phyloP scores from a whole-genome alignment of 1,284 basidiomycete genomes.

The Marasmius fiardii region DNA sequence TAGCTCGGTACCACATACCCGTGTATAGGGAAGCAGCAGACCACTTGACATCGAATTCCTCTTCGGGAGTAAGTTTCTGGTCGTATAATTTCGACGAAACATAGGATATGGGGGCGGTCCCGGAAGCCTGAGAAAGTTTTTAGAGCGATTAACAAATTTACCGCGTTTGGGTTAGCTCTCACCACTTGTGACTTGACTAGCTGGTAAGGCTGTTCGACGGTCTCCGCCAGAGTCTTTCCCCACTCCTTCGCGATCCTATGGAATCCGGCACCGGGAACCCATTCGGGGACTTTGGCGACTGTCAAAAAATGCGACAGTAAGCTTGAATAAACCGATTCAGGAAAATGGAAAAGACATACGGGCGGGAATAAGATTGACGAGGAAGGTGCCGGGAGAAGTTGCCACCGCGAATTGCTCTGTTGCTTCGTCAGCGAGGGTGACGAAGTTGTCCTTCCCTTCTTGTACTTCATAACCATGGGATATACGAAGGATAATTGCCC shows the following conservation, averaged over 20 bases:
- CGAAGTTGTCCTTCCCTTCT: constrained; percentile 24
- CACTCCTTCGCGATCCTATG: constrained; percentile 16
- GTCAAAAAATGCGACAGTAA: not conserved
- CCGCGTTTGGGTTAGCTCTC: not conserved
- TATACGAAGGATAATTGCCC: constrained; percentile 14
- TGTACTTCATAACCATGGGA: constrained; percentile 17
- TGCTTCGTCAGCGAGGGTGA: constrained; percentile 20
- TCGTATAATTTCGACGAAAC: constrained; percentile 16
- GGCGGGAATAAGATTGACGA: constrained; percentile 27
- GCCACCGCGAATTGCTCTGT: constrained; percentile 15
- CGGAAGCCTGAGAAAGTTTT: constrained; percentile 12
- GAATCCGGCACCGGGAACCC: constrained; percentile 24
- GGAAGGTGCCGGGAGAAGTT: constrained; percentile 19
- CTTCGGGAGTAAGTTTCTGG: constrained; percentile 9
- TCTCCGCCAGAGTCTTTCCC: constrained; percentile 11
- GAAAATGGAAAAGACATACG: constrained; percentile 19
- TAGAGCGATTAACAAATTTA: not conserved
- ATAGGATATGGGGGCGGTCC: constrained; percentile 18
- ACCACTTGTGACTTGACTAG: constrained; percentile 20
- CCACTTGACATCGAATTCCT: constrained; percentile 22
- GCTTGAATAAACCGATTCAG: not conserved
- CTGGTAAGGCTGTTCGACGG: constrained; percentile 17
- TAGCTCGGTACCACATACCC: constrained; percentile 9
- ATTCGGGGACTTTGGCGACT: constrained; percentile 22
- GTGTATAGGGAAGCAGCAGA: constrained; percentile 20